phyloP scores from a whole-genome alignment of 2,329 filamentous ascomycete genomes.

The Hymenoscyphus infarciens region DNA sequence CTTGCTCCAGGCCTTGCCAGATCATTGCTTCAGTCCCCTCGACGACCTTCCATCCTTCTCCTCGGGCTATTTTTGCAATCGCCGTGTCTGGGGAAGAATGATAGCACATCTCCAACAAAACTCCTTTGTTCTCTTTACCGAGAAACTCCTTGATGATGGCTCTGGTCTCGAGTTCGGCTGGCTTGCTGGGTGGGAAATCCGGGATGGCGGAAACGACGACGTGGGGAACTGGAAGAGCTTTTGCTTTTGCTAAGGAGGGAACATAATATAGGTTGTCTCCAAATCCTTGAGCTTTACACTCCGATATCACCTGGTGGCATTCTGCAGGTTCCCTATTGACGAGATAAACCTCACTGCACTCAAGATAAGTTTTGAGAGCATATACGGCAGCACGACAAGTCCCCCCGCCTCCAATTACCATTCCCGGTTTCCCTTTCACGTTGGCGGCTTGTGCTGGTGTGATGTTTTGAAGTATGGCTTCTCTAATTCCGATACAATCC shows the following conservation, averaged over 20 bases:
- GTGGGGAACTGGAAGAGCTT: conserved; percentile 53
- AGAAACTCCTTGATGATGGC: conserved; percentile 38
- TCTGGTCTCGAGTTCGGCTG: conserved; percentile 59
- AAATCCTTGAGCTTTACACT: conserved; percentile 58
- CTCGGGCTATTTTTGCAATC: conserved; percentile 22
- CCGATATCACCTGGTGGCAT: conserved; percentile 62
- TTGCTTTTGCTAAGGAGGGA: conserved; percentile 56
- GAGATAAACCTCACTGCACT: conserved; percentile 66
- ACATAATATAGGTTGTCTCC: conserved; percentile 60
- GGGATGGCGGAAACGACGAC: conserved; percentile 73
- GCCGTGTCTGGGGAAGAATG: conserved; percentile 30
- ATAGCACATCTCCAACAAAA: conserved; percentile 35
- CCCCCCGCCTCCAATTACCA: conserved; percentile 75
- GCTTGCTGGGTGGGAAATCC: conserved; percentile 66
- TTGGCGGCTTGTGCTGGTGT: conserved; percentile 40
- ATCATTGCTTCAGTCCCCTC: conserved; percentile 33
- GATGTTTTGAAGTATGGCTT: conserved; percentile 62
- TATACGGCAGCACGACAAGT: conserved; percentile 77
- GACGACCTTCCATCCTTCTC: conserved; percentile 29
- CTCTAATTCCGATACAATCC: conserved; percentile 73
- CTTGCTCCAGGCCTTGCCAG: conserved; percentile 34
- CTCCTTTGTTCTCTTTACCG: conserved; percentile 34
- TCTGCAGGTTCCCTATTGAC: conserved; percentile 70
- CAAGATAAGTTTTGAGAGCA: conserved; percentile 66
- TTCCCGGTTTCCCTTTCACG: conserved; percentile 59